Percentiles rank a stretch among this genome's conserved stretches.
These are phyloP conservation scores for Cutaneotrichosporon cutaneum DNA, from an alignment of 1,284 basidiomycete species.

Conservation along the genomic window DNA sequence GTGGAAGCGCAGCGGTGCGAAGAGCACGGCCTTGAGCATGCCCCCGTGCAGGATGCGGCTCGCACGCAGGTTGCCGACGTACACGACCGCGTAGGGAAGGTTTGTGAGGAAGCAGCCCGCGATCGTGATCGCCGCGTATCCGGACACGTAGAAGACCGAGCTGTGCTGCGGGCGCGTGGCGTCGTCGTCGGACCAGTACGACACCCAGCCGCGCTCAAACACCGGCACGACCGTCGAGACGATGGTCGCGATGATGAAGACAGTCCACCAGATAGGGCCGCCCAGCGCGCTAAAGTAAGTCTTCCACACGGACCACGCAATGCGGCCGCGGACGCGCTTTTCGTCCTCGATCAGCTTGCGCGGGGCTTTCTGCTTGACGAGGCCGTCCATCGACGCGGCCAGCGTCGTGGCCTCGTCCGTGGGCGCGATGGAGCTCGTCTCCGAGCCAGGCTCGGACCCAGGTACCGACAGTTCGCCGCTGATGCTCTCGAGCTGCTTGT, in stretches of 20 bases:
- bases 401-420: conserved; percentile 27
- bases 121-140: conserved; percentile 64
- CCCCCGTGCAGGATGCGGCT: conserved; percentile 67
- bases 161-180: conserved; percentile 50
- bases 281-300: conserved; percentile 63
- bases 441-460: conserved; percentile 38
- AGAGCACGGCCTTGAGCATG: conserved; percentile 79
- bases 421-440: conserved; percentile 46
- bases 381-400: conserved; percentile 32
- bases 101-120: conserved; percentile 41
- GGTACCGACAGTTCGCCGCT: conserved; percentile 27
- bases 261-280: conserved; percentile 59
- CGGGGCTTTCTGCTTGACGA: conserved; percentile 60
- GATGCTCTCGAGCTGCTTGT: conserved; percentile 41
- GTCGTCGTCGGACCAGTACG: conserved; percentile 51
- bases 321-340: conserved; percentile 76
- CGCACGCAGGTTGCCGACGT: conserved; percentile 68
- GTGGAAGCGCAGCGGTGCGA: conserved; percentile 89
- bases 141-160: conserved; percentile 69
- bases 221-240: conserved; percentile 72
- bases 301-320: conserved; percentile 73
- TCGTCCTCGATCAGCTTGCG: conserved; percentile 89
- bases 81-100: conserved; percentile 47
- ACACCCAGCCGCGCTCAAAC: conserved; percentile 77
- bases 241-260: conserved; percentile 63